These are phyloP conservation scores for Pestalotiopsis sp. DNA, from an alignment of 2,329 filamentous ascomycete genomes.

Conservation along the genomic window DNA sequence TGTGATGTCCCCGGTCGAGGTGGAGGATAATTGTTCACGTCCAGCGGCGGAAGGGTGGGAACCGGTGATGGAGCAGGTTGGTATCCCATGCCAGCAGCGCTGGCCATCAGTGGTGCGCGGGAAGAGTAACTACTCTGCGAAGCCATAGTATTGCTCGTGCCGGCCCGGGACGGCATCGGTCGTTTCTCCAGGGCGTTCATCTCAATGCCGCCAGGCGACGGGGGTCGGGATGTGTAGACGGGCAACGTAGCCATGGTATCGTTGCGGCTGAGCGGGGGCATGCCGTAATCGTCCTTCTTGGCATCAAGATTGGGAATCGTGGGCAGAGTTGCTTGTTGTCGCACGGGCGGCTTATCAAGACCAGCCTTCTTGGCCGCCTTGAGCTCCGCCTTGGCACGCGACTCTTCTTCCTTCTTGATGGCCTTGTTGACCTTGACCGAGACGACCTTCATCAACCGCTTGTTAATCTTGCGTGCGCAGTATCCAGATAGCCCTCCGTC, in stretches of 20 bases:
- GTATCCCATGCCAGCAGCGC: conserved; percentile 65
- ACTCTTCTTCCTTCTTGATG: conserved; percentile 74
- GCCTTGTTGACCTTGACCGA: conserved; percentile 87
- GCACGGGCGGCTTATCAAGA: conserved; percentile 47
- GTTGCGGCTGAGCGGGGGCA: conserved; percentile 62
- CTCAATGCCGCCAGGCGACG: conserved; percentile 56
- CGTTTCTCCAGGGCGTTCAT: conserved; percentile 55
- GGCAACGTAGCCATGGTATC: conserved; percentile 67
- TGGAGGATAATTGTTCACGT: conserved; percentile 33
- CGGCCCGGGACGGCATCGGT: conserved; percentile 45
- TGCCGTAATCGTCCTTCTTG: conserved; percentile 52
- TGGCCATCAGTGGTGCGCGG: conserved; percentile 63
- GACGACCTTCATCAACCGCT: conserved; percentile 81
- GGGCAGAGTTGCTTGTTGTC: conserved; percentile 71
- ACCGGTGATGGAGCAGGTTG: conserved; percentile 39
- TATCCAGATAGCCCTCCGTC: conserved; percentile 84
- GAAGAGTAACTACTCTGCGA: conserved; percentile 66
- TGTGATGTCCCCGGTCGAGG: conserved; percentile 38
- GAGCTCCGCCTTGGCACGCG: conserved; percentile 53
- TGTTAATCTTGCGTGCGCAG: conserved; percentile 91
- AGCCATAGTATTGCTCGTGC: conserved; percentile 51
- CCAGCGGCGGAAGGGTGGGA: conserved; percentile 37
- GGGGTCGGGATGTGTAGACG: conserved; percentile 62
- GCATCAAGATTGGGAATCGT: conserved; percentile 49
- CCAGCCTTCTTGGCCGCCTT: conserved; percentile 58